Evolutionary conservation across 2,329 filamentous ascomycete species (phyloP).

Genomic region (Monilinia laxa): DNA sequence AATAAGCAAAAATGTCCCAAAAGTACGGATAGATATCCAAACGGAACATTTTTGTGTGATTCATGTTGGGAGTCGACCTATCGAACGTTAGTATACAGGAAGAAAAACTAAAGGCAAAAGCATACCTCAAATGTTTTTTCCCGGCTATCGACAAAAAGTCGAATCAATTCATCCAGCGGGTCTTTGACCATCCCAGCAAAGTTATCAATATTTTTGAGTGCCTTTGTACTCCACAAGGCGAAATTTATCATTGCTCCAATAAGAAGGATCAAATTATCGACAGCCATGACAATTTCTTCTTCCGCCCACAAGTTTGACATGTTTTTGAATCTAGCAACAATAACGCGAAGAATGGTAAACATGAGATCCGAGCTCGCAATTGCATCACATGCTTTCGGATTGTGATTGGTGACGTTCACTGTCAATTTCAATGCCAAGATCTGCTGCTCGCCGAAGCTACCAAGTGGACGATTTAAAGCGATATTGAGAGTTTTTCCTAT

Average conservation of each 20-base stretch:
- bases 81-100: constrained; percentile 22
- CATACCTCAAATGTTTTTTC: constrained; percentile 67
- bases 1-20: constrained; percentile 76
- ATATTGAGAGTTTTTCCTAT: constrained; percentile 49
- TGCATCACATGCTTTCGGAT: constrained; percentile 62
- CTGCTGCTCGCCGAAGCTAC: constrained; percentile 42
- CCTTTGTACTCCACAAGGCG: constrained; percentile 69
- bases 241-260: constrained; percentile 86
- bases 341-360: constrained; percentile 48
- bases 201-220: constrained; percentile 52
- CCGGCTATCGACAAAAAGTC: constrained; percentile 66
- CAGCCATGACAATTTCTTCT: constrained; percentile 50
- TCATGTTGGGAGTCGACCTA: constrained; percentile 72
- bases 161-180: constrained; percentile 59
- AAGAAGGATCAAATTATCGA: constrained; percentile 74
- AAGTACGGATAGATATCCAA: constrained; percentile 82
- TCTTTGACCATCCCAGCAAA: constrained; percentile 41
- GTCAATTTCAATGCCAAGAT: constrained; percentile 61
- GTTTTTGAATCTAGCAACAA: constrained; percentile 52
- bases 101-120: constrained; percentile 25
- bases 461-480: constrained; percentile 42
- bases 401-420: constrained; percentile 84
- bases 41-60: constrained; percentile 74
- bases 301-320: constrained; percentile 51
- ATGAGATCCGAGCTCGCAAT: constrained; percentile 64